Percentiles rank a stretch among this genome's conserved stretches.
Evolutionary conservation across 2,329 filamentous ascomycete species (phyloP).

Genomic region (Colletotrichum kahawae): DNA sequence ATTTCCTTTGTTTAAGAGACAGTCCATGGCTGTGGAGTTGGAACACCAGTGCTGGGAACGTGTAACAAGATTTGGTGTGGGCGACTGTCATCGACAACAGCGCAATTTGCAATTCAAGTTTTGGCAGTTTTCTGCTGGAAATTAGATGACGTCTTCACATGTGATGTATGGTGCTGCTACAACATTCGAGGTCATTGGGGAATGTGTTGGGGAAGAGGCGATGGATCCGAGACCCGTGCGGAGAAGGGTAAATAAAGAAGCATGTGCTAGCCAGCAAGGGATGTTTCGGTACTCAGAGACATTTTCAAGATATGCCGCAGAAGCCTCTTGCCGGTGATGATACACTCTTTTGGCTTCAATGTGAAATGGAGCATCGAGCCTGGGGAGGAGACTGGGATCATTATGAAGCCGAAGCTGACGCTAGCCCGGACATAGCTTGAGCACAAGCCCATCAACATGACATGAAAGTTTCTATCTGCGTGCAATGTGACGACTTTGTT

Average conservation of each 20-base stretch:
- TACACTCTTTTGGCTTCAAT: neutral
- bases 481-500: neutral
- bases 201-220: neutral
- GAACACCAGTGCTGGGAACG: neutral
- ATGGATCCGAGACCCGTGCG: neutral
- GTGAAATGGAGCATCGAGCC: neutral
- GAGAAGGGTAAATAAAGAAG: neutral
- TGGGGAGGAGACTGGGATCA: neutral
- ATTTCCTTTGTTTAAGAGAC: neutral
- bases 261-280: neutral
- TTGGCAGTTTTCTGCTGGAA: neutral
- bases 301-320: neutral
- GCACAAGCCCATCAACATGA: neutral
- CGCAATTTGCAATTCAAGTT: neutral
- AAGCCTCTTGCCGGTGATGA: neutral
- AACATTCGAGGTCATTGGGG: neutral
- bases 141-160: neutral
- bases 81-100: neutral
- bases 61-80: neutral
- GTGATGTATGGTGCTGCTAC: neutral
- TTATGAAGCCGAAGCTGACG: neutral
- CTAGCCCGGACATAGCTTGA: neutral
- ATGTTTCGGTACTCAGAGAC: neutral
- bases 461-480: neutral
- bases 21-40: neutral